Percentiles rank a stretch among this genome's conserved stretches.
phyloP scores from a whole-genome alignment of 192 early-diverging fungal genomes.

The Backusella tuberculispora region DNA sequence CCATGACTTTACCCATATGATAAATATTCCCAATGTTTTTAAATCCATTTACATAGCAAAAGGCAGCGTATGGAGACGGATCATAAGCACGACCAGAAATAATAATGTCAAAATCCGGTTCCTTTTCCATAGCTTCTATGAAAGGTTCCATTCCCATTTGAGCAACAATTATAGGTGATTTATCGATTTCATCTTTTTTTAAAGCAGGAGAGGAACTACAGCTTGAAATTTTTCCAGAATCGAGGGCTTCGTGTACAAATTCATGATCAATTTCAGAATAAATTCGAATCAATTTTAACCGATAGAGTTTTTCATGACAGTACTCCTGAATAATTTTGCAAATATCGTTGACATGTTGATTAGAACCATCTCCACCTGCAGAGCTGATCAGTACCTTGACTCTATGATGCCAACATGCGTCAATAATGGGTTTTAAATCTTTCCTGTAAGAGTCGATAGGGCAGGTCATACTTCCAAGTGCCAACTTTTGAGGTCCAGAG shows the following conservation, averaged over 20 bases:
- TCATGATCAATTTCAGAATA: neutral
- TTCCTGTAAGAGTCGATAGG: constrained; percentile 20
- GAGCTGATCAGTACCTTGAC: constrained; percentile 18
- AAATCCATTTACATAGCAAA: constrained; percentile 20
- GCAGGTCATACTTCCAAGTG: constrained; percentile 22
- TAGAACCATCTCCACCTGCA: constrained; percentile 27
- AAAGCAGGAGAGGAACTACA: constrained; percentile 10
- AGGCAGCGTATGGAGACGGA: constrained; percentile 26
- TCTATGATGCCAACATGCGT: constrained; percentile 23
- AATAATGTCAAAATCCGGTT: constrained; percentile 26
- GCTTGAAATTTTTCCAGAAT: neutral
- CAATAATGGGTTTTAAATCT: constrained; percentile 17
- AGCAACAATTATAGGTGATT: constrained; percentile 13
- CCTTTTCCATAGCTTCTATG: constrained; percentile 10
- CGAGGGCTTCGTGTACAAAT: neutral
- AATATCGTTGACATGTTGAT: constrained; percentile 22
- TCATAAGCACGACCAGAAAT: constrained; percentile 28
- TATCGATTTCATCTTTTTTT: neutral
- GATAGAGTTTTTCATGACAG: neutral
- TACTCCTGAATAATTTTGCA: neutral
- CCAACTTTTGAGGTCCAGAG: constrained; percentile 28
- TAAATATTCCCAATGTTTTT: constrained; percentile 19
- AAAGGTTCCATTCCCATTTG: constrained; percentile 32
- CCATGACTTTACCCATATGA: constrained; percentile 35
- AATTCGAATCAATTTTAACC: neutral